Evolutionary conservation across 768 basidiomycete genomes (phyloP), one percentile per base, ranked within the genome.

Genomic region (Hysterangium stoloniferum): DNA sequence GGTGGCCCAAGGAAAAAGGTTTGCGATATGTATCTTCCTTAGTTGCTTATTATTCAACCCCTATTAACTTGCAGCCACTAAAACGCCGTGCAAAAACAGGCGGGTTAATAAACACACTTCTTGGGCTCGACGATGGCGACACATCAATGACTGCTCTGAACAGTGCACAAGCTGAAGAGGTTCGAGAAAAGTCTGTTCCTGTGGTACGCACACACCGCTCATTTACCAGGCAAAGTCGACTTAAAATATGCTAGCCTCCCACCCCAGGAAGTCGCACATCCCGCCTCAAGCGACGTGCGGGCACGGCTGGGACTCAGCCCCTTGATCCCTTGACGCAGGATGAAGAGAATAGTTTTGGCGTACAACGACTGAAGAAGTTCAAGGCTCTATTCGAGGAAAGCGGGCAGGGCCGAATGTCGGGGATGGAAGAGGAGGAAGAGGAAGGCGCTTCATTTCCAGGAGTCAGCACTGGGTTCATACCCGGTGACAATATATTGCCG

Each of bases 321-420:
- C 2, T 61, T 53, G 27, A 54, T 59, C 24, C 52, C 58, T 2
- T 52, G 50, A 24, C 46, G 52, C 24, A 54, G 54, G 13, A 57
- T 64, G 2, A 20, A 35, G 42, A 45, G 34, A 36, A 45, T 37
- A 40, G 22, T 15, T 32, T 33, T 7, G 50, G 52, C n/a, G 80
- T 80, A 54, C 84, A 80, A 0, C 76, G 80, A 2, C 62, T 77
- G 24, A 86, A 86, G 60, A 84, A 78, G 62, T 84, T 80, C 68
- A 82, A 78, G 57, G 77, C 79, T 0, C 68, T 50, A 12, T 50
- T 50, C 22, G 48, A 50, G 25, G 38, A 40, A 31, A 50, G 48
- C 15, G 48, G 48, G 8, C 36, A 41, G 28, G 48, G 48, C 9
- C 25, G 29, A 8, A 24, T 48, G 19, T 13, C 20, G 17, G 37